phyloP scores from a whole-genome alignment of 75 land plant species.

The Pinus taeda region DNA sequence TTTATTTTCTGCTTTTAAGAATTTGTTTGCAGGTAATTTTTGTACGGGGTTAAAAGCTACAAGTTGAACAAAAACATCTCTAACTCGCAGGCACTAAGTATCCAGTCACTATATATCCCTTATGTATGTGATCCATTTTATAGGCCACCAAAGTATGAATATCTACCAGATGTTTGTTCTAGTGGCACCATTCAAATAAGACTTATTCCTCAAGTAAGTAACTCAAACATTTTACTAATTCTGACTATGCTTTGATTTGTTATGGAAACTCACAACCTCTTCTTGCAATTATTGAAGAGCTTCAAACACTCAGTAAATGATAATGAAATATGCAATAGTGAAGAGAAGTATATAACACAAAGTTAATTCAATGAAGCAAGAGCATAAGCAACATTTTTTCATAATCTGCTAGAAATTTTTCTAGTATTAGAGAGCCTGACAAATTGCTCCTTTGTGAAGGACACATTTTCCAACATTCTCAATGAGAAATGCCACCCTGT shows the following conservation, averaged over 20 bases:
- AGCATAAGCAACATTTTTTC: no score
- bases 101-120: neutral
- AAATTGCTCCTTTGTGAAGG: no score
- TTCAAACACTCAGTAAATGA: slow-evolving; percentile 29
- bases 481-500: no score
- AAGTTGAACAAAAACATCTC: slow-evolving; percentile 28
- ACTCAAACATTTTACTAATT: no score
- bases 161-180: slow-evolving; percentile 39
- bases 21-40: no score
- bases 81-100: neutral
- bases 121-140: slow-evolving; percentile 65
- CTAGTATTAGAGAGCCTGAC: no score
- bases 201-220: slow-evolving; percentile 46
- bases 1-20: no score
- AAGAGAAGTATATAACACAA: neutral
- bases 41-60: no score
- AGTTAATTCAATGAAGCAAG: no score
- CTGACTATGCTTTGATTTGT: no score
- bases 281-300: slow-evolving; percentile 16
- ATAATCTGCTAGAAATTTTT: no score
- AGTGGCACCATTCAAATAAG: slow-evolving; percentile 37
- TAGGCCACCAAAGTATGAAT: slow-evolving; percentile 42
- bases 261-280: neutral
- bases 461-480: no score
- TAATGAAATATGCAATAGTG: slow-evolving; percentile 16